Base-by-base conservation (phyloP, 495 filamentous ascomycete species). In the Xanthoparmelia taractica region DNA sequence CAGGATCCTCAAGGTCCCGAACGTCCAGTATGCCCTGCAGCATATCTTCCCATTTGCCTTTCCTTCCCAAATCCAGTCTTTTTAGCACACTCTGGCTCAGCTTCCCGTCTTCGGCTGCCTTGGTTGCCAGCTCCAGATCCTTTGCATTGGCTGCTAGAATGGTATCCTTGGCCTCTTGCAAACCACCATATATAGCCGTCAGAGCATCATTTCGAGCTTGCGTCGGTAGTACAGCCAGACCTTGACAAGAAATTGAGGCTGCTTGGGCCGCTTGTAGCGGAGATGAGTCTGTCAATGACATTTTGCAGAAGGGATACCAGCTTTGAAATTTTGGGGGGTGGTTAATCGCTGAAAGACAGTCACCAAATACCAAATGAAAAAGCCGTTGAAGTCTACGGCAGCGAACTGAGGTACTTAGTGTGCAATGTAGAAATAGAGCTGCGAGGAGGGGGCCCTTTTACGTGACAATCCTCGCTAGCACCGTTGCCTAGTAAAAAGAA, bases 41-140 rank as follows among this genome's bases (percentile, higher is more conserved):
- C 94, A 97, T 99, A 68, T 97, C 94, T 68, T 96, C 90, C 82
- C 86, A 98, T 78, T 98, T 97, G 45, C 92, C 91, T 59, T 83
- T 82, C 71, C 87, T 87, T 12, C 85, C 83, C 15, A 98, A 77
- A 68, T 97, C 93, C 59, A 99, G 79, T 66, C 94, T 80, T 69
- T 96, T 94, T n/a, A 97, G 80, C 23, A 99, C 80, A 72, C 91
- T 95, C 67, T 87, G 82, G 68, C 85, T 95, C 29, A 97, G 74
- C 59, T 85, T 76, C 47, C 93, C 93, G 65, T 82, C 80, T 29
- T 83, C 82, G 15, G 87, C 90, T 50, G 89, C 88, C 65, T 82
- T 78, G 40, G 79, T 82, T 29, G 95, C 95, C 12, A 81, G 74
- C 65, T 84, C 82, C 40, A 97, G 78, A 73, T 98, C 94, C 65